Percentiles rank a stretch among this genome's conserved stretches.
Conservation (phyloP, 768 basidiomycete species). For the Suillus americanus region DNA sequence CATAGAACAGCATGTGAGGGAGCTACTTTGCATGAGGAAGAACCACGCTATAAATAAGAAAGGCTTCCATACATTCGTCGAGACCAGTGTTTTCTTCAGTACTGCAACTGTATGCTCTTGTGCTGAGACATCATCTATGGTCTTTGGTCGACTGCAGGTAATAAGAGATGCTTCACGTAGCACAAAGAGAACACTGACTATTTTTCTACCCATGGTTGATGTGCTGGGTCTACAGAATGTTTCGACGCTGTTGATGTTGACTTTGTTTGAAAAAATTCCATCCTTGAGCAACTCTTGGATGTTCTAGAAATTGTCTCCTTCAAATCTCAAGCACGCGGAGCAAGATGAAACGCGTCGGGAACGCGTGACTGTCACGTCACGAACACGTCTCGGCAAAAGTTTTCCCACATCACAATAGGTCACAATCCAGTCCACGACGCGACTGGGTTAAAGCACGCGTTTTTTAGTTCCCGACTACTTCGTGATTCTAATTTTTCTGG, state of each 20-base stretch:
- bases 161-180: constrained; percentile 7
- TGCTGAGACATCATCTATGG: constrained; percentile 96
- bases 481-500: constrained; percentile 3
- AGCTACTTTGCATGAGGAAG: constrained; percentile 51
- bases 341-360: constrained; percentile 36
- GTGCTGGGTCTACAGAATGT: constrained; percentile 50
- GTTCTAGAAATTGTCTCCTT: neutral
- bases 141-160: constrained; percentile 80
- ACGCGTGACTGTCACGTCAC: constrained; percentile 48
- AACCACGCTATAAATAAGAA: neutral
- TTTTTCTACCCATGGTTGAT: constrained; percentile 98
- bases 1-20: constrained; percentile 99
- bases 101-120: constrained; percentile 97
- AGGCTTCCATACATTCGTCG: constrained; percentile 72
- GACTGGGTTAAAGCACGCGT: constrained; percentile 22
- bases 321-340: neutral
- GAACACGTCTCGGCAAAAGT: constrained; percentile 26
- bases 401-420: constrained; percentile 29
- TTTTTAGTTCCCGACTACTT: constrained; percentile 12
- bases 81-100: constrained; percentile 84
- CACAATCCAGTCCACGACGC: constrained; percentile 6
- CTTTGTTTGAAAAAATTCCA: constrained; percentile 67
- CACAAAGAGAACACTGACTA: constrained; percentile 59
- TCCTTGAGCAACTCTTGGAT: constrained; percentile 20
- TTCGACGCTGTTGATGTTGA: constrained; percentile 41